phyloP scores from a whole-genome alignment of 176 grass and related monocot species.

The Eragrostis curvula region DNA sequence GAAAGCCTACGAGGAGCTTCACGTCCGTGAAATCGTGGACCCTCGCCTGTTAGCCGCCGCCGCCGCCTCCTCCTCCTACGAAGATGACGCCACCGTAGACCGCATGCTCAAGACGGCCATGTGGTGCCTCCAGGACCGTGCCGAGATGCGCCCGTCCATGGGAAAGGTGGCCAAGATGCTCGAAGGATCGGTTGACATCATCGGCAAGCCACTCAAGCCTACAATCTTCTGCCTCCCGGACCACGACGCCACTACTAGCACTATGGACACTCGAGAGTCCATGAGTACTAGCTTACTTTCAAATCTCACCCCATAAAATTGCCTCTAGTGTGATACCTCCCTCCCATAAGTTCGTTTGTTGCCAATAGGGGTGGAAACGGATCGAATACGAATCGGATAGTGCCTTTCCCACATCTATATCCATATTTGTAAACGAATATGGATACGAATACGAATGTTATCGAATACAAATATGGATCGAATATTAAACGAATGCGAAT shows the following conservation, averaged over 20 bases:
- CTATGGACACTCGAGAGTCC: too few species aligned
- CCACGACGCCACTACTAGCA: conserved; percentile 22
- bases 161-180: conserved; percentile 97
- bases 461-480: too few species aligned
- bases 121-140: conserved; percentile 92
- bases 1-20: conserved; percentile 78
- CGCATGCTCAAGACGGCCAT: conserved; percentile 96
- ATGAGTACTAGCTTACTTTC: too few species aligned
- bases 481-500: too few species aligned
- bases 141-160: conserved; percentile 83
- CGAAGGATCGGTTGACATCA: conserved; percentile 86
- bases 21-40: conserved; percentile 77
- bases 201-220: conserved; percentile 63
- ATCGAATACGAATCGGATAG: too few species aligned
- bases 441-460: too few species aligned
- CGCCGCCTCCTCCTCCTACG: conserved; percentile 40
- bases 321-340: too few species aligned
- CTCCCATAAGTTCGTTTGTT: too few species aligned
- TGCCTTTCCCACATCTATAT: too few species aligned
- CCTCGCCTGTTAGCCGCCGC: conserved; percentile 41
- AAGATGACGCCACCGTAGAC: conserved; percentile 58
- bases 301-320: too few species aligned
- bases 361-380: too few species aligned
- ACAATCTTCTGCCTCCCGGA: conserved; percentile 84
- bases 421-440: too few species aligned